Evolutionary conservation across 129 eudicot species (phyloP).

Genomic region (Erigeron canadensis): DNA sequence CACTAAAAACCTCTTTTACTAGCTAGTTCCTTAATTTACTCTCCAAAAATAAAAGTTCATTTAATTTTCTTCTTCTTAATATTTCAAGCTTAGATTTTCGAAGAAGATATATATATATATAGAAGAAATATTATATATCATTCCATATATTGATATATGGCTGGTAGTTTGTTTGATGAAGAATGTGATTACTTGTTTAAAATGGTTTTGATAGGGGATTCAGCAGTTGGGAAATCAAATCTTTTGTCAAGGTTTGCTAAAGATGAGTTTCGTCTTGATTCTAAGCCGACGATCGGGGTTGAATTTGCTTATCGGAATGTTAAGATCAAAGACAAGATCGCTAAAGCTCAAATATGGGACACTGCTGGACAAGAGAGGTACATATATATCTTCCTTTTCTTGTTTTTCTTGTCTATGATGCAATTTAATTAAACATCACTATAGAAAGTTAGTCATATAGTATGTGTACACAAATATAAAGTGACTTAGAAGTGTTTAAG

Average conservation of each 20-base stretch:
- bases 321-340: slow-evolving; percentile 63
- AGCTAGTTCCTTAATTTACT: slow-evolving; percentile 7
- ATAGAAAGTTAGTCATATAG: too few species aligned
- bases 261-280: slow-evolving; percentile 61
- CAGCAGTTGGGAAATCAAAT: slow-evolving; percentile 81
- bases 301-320: slow-evolving; percentile 76
- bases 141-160: slow-evolving; percentile 7
- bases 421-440: neutral
- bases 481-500: neutral
- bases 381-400: slow-evolving; percentile 7
- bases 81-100: neutral
- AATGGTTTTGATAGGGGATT: slow-evolving; percentile 70
- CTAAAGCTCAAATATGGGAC: slow-evolving; percentile 83
- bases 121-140: too few species aligned
- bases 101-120: too few species aligned
- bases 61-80: slow-evolving; percentile 26
- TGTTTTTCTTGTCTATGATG: neutral
- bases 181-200: slow-evolving; percentile 83
- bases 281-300: slow-evolving; percentile 83
- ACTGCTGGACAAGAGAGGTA: slow-evolving; percentile 96
- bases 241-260: slow-evolving; percentile 63
- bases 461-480: too few species aligned
- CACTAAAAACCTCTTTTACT: slow-evolving; percentile 22
- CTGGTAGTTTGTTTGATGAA: slow-evolving; percentile 51
- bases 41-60: neutral